These are phyloP conservation scores for Aureobasidium sp. DNA, from an alignment of 2,329 filamentous ascomycete species.

Conservation along the genomic window DNA sequence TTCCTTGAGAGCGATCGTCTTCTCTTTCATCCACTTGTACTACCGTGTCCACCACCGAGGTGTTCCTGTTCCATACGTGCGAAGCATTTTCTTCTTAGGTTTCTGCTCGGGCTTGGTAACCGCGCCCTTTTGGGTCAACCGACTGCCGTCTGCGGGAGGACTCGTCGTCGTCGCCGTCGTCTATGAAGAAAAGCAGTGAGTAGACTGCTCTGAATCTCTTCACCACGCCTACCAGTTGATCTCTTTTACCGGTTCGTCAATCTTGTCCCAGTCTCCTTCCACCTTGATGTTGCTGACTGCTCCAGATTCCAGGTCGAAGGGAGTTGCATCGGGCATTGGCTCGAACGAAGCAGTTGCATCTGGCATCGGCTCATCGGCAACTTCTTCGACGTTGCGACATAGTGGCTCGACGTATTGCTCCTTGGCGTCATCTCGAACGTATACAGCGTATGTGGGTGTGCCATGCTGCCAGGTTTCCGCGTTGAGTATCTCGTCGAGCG, in stretches of 20 bases:
- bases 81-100: background rate
- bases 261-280: background rate
- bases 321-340: background rate
- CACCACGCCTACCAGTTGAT: conserved; percentile 5
- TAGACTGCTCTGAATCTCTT: conserved; percentile 1
- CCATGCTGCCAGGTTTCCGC: conserved; percentile 56
- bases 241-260: background rate
- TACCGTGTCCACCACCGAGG: background rate
- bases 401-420: conserved; percentile 48
- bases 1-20: background rate
- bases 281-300: background rate
- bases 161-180: background rate
- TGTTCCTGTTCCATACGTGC: background rate
- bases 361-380: conserved; percentile 3
- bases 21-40: background rate
- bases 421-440: conserved; percentile 63
- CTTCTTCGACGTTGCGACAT: conserved; percentile 22
- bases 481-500: conserved; percentile 58
- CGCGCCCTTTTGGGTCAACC: background rate
- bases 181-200: conserved; percentile 9
- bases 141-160: background rate
- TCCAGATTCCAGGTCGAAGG: background rate
- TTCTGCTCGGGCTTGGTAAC: background rate
- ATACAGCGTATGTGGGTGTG: conserved; percentile 78
- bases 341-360: background rate